Percentiles rank a stretch among this genome's conserved stretches.
Evolutionary conservation across 306 rosid genomes (phyloP).

Genomic region (Spatholobus suberectus): DNA sequence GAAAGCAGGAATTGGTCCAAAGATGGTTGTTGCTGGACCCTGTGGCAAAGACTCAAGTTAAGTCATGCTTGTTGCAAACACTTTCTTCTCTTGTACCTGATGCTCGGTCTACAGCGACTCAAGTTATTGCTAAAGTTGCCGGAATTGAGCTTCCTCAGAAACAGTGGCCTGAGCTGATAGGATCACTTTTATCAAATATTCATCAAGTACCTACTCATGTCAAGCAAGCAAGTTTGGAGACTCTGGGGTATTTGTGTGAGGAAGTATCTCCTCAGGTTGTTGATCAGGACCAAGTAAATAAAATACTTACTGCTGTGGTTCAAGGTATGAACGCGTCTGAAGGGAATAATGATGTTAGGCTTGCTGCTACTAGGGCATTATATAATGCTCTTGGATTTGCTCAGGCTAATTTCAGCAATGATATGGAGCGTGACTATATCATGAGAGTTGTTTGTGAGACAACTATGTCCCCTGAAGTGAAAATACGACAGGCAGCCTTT

Average conservation of each 20-base stretch:
- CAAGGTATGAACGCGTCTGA: conserved; percentile 88
- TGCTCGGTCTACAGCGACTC: conserved; percentile 87
- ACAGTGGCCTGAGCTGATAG: conserved; percentile 92
- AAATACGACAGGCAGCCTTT: conserved; percentile 82
- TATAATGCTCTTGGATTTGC: conserved; percentile 88
- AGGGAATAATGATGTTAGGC: conserved; percentile 80
- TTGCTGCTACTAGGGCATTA: conserved; percentile 85
- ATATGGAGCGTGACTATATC: conserved; percentile 88
- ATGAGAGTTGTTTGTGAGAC: conserved; percentile 96
- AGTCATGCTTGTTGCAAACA: conserved; percentile 73
- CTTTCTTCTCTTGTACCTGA: conserved; percentile 69
- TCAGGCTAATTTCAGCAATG: conserved; percentile 86
- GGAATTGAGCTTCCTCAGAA: conserved; percentile 90
- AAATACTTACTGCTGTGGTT: conserved; percentile 88
- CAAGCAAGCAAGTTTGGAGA: conserved; percentile 89
- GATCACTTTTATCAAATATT: conserved; percentile 75
- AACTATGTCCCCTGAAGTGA: conserved; percentile 76
- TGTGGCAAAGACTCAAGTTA: conserved; percentile 71
- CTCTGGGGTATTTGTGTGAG: conserved; percentile 92
- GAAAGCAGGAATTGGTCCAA: conserved; percentile 79
- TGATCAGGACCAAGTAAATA: conserved; percentile 90
- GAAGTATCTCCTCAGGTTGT: conserved; percentile 82
- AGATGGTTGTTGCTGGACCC: conserved; percentile 82
- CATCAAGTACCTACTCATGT: conserved; percentile 81
- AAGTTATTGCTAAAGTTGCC: conserved; percentile 88